Percentiles rank a stretch among this genome's conserved stretches.
Evolutionary conservation across 768 basidiomycete genomes (phyloP).

Genomic region (Pleurotus sapidus): DNA sequence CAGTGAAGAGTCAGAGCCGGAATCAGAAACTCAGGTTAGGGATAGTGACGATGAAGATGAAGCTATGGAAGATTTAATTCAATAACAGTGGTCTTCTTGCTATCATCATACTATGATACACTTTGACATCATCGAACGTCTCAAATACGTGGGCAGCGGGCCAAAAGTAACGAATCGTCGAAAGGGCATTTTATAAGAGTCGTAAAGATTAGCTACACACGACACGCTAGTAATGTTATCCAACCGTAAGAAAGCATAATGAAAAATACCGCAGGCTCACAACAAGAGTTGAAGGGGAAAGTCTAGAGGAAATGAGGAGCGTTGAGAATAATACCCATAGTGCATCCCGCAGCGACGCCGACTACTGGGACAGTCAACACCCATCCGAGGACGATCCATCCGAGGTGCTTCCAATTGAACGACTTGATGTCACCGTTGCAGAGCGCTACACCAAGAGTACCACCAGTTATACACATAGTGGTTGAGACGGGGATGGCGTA

Average conservation of each 20-base stretch:
- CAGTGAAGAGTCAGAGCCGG: neutral
- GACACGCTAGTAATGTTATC: too few species aligned
- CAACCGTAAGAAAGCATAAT: too few species aligned
- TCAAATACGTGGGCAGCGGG: too few species aligned
- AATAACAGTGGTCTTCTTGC: too few species aligned
- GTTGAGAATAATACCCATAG: constrained; percentile 24
- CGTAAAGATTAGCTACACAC: too few species aligned
- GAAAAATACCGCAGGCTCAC: too few species aligned
- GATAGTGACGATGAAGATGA: neutral
- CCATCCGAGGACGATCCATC: constrained; percentile 26
- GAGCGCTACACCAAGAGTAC: constrained; percentile 23
- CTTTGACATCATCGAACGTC: too few species aligned
- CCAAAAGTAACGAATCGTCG: too few species aligned
- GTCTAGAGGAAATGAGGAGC: constrained; percentile 19
- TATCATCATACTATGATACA: too few species aligned
- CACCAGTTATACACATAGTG: constrained; percentile 26
- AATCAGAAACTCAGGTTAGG: neutral
- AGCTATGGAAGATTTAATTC: neutral
- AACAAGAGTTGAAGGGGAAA: neutral
- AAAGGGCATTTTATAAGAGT: too few species aligned
- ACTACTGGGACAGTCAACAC: constrained; percentile 24
- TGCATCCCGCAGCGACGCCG: constrained; percentile 15
- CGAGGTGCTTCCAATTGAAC: constrained; percentile 24
- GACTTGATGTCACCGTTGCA: constrained; percentile 24
- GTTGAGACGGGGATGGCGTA: constrained; percentile 25